Evolutionary conservation across 148 eudicot genomes (phyloP), one percentile per base, ranked within the genome.

Genomic region (Selenicereus undatus): DNA sequence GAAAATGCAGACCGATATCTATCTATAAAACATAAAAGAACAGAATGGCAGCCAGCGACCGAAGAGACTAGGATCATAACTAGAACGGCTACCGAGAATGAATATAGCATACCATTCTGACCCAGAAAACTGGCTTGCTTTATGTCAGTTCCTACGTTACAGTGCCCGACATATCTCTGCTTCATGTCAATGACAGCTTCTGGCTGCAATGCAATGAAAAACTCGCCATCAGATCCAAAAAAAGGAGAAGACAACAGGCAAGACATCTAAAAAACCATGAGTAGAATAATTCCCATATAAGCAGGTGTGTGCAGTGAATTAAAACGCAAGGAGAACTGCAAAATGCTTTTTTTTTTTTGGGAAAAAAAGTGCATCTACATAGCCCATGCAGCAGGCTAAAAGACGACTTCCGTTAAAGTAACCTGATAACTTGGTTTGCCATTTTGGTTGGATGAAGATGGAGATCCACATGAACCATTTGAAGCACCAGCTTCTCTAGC

Each of bases 71-170:
- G 64, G 29, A 75, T 50, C 0, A 75, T 27, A 58, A 11, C 20
- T 62, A 77, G 50, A 5, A 68, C 20, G 50, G 42, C 51, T 22
- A 75, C 39, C 65, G 62, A 30, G 20, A 45, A 62, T 36, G 21
- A 54, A 60, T 42, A 36, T 16, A 50, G 65, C 85, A 75, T 88
- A 96, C 99, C 99, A 82, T 80, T 87, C 85, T 93, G 97, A 20
- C 99, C 99, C 87, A 96, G 85, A 83, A 96, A 96, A 88, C 95
- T 93, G 60, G 99, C 98, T 81, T 96, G 99, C 83, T 96, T 96
- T 86, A 96, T 96, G 84, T 96, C 99, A 35, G 99, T 96, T 85
- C 97, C 99, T 60, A 88, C 83, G 89, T 96, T 96, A 81, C 97
- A 92, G 81, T 96, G 99, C 77, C 98, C 98, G 74, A 91, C 85